phyloP scores from a whole-genome alignment of 768 basidiomycete species.

The Russula sp. region DNA sequence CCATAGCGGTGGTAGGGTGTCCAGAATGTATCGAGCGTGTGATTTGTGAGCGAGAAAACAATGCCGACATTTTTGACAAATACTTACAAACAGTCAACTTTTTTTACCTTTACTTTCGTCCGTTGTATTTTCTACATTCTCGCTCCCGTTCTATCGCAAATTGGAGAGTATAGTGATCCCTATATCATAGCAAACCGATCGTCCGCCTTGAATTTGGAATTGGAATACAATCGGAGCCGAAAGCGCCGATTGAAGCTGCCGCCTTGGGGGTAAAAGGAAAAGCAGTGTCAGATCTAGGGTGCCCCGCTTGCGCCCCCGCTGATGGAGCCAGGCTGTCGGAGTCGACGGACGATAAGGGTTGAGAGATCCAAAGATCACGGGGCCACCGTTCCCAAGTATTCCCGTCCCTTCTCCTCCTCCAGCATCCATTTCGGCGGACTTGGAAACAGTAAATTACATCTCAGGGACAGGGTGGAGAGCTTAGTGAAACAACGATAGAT shows the following conservation, averaged over 20 bases:
- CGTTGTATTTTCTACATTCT: background rate
- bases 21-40: background rate
- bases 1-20: conserved; percentile 11
- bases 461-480: conserved; percentile 9
- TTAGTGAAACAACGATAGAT: background rate
- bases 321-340: conserved; percentile 14
- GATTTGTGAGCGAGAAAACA: conserved; percentile 1
- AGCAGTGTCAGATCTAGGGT: conserved; percentile 15
- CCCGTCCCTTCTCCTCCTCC: conserved; percentile 1
- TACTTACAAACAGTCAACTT: background rate
- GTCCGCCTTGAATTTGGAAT: background rate
- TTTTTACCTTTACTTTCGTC: background rate
- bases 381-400: conserved; percentile 8
- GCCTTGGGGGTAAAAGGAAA: background rate
- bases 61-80: conserved; percentile 7
- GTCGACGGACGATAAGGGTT: conserved; percentile 16
- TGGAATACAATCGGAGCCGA: background rate
- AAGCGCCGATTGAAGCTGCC: conserved; percentile 4
- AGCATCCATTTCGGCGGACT: conserved; percentile 1
- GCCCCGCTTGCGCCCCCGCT: background rate
- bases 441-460: conserved; percentile 14
- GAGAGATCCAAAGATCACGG: conserved; percentile 18
- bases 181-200: background rate
- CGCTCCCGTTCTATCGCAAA: background rate
- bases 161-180: background rate